These are phyloP conservation scores for Calocybe cyanea DNA, from an alignment of 768 basidiomycete genomes.

Conservation along the genomic window DNA sequence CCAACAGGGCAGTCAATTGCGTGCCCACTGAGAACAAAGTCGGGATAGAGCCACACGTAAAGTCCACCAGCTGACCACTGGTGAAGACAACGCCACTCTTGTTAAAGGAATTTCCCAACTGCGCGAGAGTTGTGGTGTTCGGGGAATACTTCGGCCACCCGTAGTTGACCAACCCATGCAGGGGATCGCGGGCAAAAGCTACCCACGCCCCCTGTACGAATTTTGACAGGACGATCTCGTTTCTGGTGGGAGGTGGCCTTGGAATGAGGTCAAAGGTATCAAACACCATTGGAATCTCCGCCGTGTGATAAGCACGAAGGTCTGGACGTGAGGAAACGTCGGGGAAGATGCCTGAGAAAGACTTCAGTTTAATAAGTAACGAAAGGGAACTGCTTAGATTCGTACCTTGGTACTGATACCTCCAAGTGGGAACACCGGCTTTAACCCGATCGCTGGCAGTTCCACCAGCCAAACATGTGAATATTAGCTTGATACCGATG, in stretches of 20 bases:
- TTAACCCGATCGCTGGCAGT: slow-evolving; percentile 5
- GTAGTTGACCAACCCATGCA: slow-evolving; percentile 17
- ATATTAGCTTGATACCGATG: slow-evolving; percentile 4
- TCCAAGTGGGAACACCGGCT: slow-evolving; percentile 14
- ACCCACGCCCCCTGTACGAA: slow-evolving; percentile 35
- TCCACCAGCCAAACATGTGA: slow-evolving; percentile 11
- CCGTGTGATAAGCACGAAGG: slow-evolving; percentile 30
- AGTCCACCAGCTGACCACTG: slow-evolving; percentile 15
- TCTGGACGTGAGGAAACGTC: slow-evolving; percentile 27
- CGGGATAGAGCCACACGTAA: slow-evolving; percentile 7
- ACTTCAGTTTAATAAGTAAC: slow-evolving; percentile 9
- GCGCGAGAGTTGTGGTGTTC: too few species aligned
- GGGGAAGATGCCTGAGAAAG: slow-evolving; percentile 28
- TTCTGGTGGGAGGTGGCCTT: slow-evolving; percentile 18
- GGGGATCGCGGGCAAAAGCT: slow-evolving; percentile 32
- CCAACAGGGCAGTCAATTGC: slow-evolving; percentile 8
- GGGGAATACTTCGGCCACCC: slow-evolving; percentile 25
- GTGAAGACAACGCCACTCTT: slow-evolving; percentile 14
- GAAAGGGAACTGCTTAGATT: slow-evolving; percentile 9
- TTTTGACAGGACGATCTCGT: slow-evolving; percentile 27
- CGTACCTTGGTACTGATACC: slow-evolving; percentile 19
- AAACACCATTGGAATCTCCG: slow-evolving; percentile 34
- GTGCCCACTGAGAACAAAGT: slow-evolving; percentile 2
- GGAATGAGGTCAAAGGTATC: slow-evolving; percentile 24
- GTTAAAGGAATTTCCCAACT: slow-evolving; percentile 16